Evolutionary conservation across 164 flowering plant species (phyloP), one percentile per base, ranked within the genome.

Genomic region (Liriodendron chinense): DNA sequence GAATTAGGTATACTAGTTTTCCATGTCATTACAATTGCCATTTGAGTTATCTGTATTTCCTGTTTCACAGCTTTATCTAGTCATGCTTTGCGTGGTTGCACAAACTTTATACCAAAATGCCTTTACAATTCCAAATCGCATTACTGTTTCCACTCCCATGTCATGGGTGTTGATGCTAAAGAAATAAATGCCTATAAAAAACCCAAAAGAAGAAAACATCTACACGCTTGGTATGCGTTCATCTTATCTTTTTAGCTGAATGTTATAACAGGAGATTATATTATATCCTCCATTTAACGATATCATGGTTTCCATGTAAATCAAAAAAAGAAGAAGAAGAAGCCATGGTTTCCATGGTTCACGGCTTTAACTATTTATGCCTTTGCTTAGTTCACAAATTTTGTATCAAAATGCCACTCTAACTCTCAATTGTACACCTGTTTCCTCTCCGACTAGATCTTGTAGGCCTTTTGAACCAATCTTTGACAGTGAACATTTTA

Each of bases 1-100:
- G 98, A 93, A 82, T 78, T 92, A 85, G 98, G 98, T 93, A 84
- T 47, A 9, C 12, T 13, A 47, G 50, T 61, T 43, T 34, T n/a
- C 12, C 6, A 20, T 3, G 12, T 10, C 53, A 69, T 20, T 50
- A 70, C 2, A 22, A 2, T 18, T 67, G 28, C 50, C 47, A 34
- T 68, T 34, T 34, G 43, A 34, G 43, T 34, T 34, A 34, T 34
- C 43, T 34, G 43, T 4, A 34, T 34, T 34, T 34, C 43, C 43
- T 34, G 7, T 34, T 34, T 34, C 43, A 34, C 43, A 34, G 43
- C 43, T 34, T 34, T 34, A 34, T 34, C 3, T 34, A 34, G 43
- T 34, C 5, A 34, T 34, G 43, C 43, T 34, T 34, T 34, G 43
- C 43, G 8, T 16, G 9, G 16, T 53, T 10, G 59, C 59, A 16